Percentiles rank a stretch among this genome's conserved stretches.
phyloP scores from a whole-genome alignment of 768 basidiomycete genomes.

The Antrodiella citrinella region DNA sequence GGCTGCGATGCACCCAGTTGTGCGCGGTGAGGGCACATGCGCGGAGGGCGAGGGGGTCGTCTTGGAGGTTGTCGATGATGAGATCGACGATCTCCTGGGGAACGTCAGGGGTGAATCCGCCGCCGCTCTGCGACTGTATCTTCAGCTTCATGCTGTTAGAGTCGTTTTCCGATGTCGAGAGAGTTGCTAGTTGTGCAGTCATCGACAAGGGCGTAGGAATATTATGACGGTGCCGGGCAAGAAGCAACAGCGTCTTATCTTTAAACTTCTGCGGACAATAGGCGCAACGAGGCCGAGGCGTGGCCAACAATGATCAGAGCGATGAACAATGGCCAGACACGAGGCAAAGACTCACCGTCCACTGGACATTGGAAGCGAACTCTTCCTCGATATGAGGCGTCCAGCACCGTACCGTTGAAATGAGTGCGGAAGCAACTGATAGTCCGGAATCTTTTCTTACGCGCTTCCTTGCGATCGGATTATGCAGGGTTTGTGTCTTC shows the following conservation, averaged over 20 bases:
- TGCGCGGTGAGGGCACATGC: slow-evolving; percentile 9
- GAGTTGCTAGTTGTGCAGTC: background rate
- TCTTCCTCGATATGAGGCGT: background rate
- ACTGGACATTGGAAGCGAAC: background rate
- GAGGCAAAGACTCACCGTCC: background rate
- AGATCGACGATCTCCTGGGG: slow-evolving; percentile 15
- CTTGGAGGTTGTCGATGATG: slow-evolving; percentile 16
- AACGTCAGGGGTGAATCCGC: background rate
- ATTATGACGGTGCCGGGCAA: background rate
- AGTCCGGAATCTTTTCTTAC: background rate
- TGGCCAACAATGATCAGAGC: background rate
- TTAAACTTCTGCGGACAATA: background rate
- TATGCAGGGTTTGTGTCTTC: too few relatives aligned
- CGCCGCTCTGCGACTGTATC: background rate
- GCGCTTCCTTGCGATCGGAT: background rate
- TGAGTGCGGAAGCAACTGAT: background rate
- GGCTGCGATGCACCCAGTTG: background rate
- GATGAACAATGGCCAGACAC: background rate
- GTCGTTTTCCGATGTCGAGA: background rate
- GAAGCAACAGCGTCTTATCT: background rate
- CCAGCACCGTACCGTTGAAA: background rate
- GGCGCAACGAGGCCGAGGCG: background rate
- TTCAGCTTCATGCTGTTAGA: background rate
- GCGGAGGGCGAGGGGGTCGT: slow-evolving; percentile 8
- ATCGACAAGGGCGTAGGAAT: background rate